Conservation (phyloP, 2,329 filamentous ascomycete genomes). For the Botrytis squamosa region DNA sequence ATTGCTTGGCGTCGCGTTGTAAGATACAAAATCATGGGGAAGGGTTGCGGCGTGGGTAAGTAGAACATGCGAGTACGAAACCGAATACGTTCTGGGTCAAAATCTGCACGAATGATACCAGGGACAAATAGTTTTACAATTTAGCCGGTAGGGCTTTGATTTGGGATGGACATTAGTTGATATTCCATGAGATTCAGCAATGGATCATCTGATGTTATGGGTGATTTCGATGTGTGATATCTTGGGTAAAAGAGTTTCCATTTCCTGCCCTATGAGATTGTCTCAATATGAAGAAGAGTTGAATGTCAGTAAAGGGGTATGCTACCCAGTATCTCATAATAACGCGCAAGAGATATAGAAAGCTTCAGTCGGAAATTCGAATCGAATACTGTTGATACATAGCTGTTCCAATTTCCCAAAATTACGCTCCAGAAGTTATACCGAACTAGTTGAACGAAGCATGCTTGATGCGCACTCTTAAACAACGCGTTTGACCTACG, state of each 20-base stretch:
- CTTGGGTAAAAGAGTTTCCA: neutral
- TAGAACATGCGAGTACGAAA: neutral
- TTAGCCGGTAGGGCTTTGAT: neutral
- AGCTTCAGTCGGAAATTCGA: slow-evolving; percentile 11
- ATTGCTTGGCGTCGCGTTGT: neutral
- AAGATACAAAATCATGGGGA: neutral
- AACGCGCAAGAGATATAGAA: neutral
- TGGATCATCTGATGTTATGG: neutral
- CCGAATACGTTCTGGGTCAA: neutral
- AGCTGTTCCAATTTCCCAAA: slow-evolving; percentile 18
- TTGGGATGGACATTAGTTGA: neutral
- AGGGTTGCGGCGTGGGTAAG: neutral
- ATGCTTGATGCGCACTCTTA: slow-evolving; percentile 40
- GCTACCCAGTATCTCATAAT: slow-evolving; percentile 1
- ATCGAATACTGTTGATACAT: slow-evolving; percentile 25
- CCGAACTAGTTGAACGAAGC: slow-evolving; percentile 29
- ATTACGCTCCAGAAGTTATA: slow-evolving; percentile 28
- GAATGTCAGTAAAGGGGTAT: slow-evolving; percentile 1
- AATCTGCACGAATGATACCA: neutral
- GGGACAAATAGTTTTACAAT: slow-evolving; percentile 7
- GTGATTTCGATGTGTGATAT: neutral
- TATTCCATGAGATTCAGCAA: neutral
- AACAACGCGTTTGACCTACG: slow-evolving; percentile 62
- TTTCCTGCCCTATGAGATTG: neutral
- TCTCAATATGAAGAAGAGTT: neutral